These are phyloP conservation scores for Peltaster fructicola DNA, from an alignment of 2,329 filamentous ascomycete species.

Conservation along the genomic window DNA sequence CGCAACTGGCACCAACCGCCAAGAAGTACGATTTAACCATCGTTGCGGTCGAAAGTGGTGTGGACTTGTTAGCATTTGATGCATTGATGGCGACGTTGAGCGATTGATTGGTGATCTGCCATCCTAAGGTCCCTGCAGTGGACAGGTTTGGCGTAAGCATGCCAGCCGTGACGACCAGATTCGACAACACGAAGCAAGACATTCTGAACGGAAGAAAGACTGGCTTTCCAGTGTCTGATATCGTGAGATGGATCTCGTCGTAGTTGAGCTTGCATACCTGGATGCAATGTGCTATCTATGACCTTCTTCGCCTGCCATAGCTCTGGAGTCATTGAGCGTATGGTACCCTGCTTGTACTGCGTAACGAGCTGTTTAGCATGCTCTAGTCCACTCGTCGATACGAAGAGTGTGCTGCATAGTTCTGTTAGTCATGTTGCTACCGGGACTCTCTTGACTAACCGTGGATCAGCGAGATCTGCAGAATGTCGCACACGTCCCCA, in stretches of 20 bases:
- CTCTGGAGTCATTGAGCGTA: conserved; percentile 67
- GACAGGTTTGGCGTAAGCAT: conserved; percentile 86
- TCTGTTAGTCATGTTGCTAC: background rate
- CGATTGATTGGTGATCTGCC: conserved; percentile 94
- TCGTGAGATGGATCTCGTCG: background rate
- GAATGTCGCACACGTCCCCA: conserved; percentile 88
- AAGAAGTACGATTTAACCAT: conserved; percentile 81
- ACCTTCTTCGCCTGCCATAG: conserved; percentile 95
- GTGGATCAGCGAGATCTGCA: conserved; percentile 79
- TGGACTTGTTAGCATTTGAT: conserved; percentile 95
- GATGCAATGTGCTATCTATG: conserved; percentile 88
- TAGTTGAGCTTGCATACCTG: conserved; percentile 40
- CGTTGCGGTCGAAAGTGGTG: conserved; percentile 61
- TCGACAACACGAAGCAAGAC: conserved; percentile 87
- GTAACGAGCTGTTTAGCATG: conserved; percentile 67
- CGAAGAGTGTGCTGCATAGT: conserved; percentile 58
- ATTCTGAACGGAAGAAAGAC: conserved; percentile 93
- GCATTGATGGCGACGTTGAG: conserved; percentile 97
- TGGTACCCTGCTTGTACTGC: conserved; percentile 71
- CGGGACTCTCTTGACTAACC: conserved; percentile 41
- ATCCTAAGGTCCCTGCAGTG: conserved; percentile 71
- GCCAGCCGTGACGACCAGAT: conserved; percentile 83
- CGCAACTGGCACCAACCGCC: conserved; percentile 83
- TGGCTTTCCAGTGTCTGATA: conserved; percentile 69
- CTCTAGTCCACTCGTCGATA: conserved; percentile 61